phyloP scores from a whole-genome alignment of 1,139 yeast genomes.

The Candida sanyaensis region DNA sequence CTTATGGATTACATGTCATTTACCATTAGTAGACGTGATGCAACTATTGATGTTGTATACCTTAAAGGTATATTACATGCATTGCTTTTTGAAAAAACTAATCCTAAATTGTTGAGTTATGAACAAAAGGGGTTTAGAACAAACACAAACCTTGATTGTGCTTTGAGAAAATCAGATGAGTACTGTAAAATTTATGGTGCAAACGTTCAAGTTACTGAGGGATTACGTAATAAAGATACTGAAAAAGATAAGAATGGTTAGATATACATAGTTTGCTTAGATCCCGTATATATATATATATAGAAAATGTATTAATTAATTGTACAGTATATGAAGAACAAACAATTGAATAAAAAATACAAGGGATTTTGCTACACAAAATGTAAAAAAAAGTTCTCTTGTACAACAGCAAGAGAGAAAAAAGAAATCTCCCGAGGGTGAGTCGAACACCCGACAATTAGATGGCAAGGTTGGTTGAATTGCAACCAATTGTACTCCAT shows the following conservation, averaged over 20 bases:
- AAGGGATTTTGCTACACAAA: too few species aligned
- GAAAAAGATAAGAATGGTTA: neutral
- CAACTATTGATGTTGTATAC: slow-evolving; percentile 32
- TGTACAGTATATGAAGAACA: neutral
- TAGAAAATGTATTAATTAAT: too few species aligned
- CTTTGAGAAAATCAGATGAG: slow-evolving; percentile 24
- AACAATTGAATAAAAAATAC: slow-evolving; percentile 1
- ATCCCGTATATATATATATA: too few species aligned
- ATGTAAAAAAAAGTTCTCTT: neutral
- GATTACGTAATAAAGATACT: neutral
- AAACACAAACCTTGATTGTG: slow-evolving; percentile 35
- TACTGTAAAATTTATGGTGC: slow-evolving; percentile 28
- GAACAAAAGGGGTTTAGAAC: slow-evolving; percentile 5
- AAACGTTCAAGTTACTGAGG: neutral
- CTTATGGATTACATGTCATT: slow-evolving; percentile 31
- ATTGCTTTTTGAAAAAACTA: slow-evolving; percentile 12
- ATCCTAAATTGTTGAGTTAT: neutral
- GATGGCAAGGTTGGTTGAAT: slow-evolving; percentile 2
- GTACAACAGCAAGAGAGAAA: neutral
- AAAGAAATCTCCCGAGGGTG: slow-evolving; percentile 72
- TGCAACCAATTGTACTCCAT: slow-evolving; percentile 1
- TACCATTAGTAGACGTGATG: slow-evolving; percentile 35
- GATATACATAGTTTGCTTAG: too few species aligned
- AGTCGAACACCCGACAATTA: slow-evolving; percentile 79
- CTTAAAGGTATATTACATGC: slow-evolving; percentile 31